Percentiles rank a stretch among this genome's conserved stretches.
Conservation (phyloP, 345 rosid genomes). For the Linum tenue region DNA sequence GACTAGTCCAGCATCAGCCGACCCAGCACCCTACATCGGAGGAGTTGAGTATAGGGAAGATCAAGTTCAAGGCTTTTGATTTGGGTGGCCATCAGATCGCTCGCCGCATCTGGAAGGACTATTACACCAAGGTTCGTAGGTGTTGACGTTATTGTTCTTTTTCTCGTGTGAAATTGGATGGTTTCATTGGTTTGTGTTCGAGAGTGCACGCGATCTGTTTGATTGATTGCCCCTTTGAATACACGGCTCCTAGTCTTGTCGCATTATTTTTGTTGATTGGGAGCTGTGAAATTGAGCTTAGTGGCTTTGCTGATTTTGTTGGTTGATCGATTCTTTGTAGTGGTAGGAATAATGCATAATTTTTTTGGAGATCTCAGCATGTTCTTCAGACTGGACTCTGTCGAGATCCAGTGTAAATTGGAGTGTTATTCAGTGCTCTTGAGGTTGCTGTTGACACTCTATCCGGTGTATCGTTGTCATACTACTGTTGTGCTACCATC, state of each 20-base stretch:
- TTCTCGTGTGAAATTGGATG: not conserved
- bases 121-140: conserved; percentile 52
- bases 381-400: not conserved
- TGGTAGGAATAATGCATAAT: not conserved
- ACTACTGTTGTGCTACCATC: no score
- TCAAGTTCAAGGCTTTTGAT: conserved; percentile 81
- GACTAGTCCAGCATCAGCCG: conserved; percentile 71
- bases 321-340: not conserved
- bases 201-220: not conserved
- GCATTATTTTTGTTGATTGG: not conserved
- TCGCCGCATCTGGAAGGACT: conserved; percentile 78
- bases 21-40: conserved; percentile 72
- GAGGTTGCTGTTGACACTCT: not conserved
- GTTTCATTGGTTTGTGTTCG: no score
- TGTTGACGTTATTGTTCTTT: no score
- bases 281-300: no score
- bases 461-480: no score
- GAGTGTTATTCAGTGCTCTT: not conserved
- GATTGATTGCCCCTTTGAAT: not conserved
- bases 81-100: conserved; percentile 80
- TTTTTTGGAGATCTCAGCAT: not conserved
- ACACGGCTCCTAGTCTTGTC: not conserved
- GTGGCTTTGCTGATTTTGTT: not conserved
- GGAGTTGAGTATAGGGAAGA: conserved; percentile 69
- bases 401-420: not conserved